phyloP scores from a whole-genome alignment of 75 land plant species.

The Azolla pinnata region DNA sequence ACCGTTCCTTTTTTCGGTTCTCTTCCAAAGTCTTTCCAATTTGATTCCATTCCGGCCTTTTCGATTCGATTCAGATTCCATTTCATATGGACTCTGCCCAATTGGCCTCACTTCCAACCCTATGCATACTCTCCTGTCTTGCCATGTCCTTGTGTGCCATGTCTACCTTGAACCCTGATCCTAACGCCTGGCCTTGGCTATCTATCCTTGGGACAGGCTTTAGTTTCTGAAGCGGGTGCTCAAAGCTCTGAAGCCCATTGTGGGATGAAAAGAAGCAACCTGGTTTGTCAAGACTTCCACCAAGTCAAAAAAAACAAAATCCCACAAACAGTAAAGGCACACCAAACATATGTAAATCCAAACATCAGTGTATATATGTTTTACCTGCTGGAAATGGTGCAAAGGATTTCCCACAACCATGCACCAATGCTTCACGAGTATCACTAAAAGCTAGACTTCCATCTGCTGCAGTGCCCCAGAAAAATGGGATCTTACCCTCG shows the following conservation, averaged over 20 bases:
- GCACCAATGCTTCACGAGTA: constrained; percentile 45
- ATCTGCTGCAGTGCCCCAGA: constrained; percentile 85
- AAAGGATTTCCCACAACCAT: constrained; percentile 75
- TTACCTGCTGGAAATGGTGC: constrained; percentile 73
- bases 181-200: constrained; percentile 64
- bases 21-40: no score
- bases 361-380: not conserved
- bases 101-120: not conserved
- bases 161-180: not conserved
- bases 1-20: no score
- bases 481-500: constrained; percentile 57
- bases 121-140: not conserved
- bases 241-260: constrained; percentile 69
- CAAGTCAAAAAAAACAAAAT: not conserved
- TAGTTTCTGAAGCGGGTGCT: constrained; percentile 65
- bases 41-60: no score
- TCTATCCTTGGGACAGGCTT: constrained; percentile 82
- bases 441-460: constrained; percentile 72
- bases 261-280: constrained; percentile 81
- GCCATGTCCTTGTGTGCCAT: not conserved
- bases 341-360: not conserved
- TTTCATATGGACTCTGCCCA: not conserved
- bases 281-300: constrained; percentile 15
- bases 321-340: not conserved
- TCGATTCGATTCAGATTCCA: not conserved